phyloP scores from a whole-genome alignment of 2,329 filamentous ascomycete genomes.

The Botrytis fragariae region DNA sequence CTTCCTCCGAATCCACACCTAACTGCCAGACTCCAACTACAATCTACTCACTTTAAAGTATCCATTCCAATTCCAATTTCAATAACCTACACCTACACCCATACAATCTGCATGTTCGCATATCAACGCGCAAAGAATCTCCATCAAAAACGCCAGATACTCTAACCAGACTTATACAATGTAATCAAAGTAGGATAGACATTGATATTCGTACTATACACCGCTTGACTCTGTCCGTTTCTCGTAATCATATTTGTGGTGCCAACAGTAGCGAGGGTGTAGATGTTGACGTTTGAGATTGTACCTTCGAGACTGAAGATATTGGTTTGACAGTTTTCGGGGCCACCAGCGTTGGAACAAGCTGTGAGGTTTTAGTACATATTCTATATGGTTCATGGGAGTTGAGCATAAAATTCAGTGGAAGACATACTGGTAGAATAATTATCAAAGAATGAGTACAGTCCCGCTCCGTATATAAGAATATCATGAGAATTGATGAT shows the following conservation, averaged over 20 bases:
- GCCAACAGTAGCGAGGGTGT: slow-evolving; percentile 29
- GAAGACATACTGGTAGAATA: slow-evolving; percentile 42
- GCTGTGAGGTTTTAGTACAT: slow-evolving; percentile 19
- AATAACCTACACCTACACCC: background rate
- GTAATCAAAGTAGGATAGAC: slow-evolving; percentile 20
- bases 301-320: slow-evolving; percentile 30
- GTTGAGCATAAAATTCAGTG: background rate
- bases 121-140: background rate
- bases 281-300: slow-evolving; percentile 26
- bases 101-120: background rate
- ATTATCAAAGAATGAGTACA: slow-evolving; percentile 60
- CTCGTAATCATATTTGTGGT: slow-evolving; percentile 29
- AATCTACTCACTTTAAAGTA: background rate
- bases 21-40: background rate
- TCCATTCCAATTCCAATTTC: background rate
- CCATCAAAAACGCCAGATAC: background rate
- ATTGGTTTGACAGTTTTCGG: slow-evolving; percentile 29
- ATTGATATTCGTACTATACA: slow-evolving; percentile 26
- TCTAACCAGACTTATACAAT: slow-evolving; percentile 4
- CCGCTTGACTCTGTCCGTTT: slow-evolving; percentile 22
- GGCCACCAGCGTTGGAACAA: slow-evolving; percentile 20
- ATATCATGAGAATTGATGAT: slow-evolving; percentile 52
- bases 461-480: slow-evolving; percentile 51
- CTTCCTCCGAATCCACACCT: background rate
- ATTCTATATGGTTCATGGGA: background rate